phyloP scores from a whole-genome alignment of 768 basidiomycete genomes.

The Psilocybe azurescens region DNA sequence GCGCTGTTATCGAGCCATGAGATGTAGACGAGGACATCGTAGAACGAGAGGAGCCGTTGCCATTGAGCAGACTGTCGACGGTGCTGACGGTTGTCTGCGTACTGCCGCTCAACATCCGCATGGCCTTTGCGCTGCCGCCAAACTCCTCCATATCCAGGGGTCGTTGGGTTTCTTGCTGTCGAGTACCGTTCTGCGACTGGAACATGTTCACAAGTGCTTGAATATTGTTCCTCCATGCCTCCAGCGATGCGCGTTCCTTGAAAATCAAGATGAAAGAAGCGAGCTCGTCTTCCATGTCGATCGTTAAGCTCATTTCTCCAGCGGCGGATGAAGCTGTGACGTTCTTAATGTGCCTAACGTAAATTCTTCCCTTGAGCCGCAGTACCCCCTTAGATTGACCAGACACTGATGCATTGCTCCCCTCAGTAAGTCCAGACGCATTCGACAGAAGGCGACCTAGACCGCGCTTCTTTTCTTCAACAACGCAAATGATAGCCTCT shows the following conservation, averaged over 20 bases:
- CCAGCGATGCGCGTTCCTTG: slow-evolving; percentile 86
- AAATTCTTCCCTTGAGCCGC: slow-evolving; percentile 93
- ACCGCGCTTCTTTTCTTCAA: slow-evolving; percentile 91
- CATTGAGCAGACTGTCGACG: slow-evolving; percentile 71
- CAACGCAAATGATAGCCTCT: slow-evolving; percentile 98
- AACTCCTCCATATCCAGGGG: slow-evolving; percentile 74
- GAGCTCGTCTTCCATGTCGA: slow-evolving; percentile 97
- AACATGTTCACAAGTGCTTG: slow-evolving; percentile 76
- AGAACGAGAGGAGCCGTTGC: slow-evolving; percentile 67
- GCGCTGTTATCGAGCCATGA: slow-evolving; percentile 57
- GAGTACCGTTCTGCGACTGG: slow-evolving; percentile 56
- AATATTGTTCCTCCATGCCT: slow-evolving; percentile 88
- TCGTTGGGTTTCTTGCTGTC: slow-evolving; percentile 40
- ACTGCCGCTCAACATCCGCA: slow-evolving; percentile 82
- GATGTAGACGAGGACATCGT: slow-evolving; percentile 79
- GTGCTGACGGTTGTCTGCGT: slow-evolving; percentile 69
- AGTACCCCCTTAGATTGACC: slow-evolving; percentile 70
- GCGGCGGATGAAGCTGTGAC: slow-evolving; percentile 80
- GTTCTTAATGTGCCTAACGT: slow-evolving; percentile 91
- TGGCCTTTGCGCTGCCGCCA: slow-evolving; percentile 75
- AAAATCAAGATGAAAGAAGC: slow-evolving; percentile 97
- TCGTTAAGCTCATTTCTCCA: slow-evolving; percentile 91
- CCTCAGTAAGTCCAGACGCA: slow-evolving; percentile 61
- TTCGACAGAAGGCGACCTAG: slow-evolving; percentile 75
- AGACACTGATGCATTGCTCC: slow-evolving; percentile 44